phyloP scores from a whole-genome alignment of 345 rosid genomes.

The Psidium guajava region DNA sequence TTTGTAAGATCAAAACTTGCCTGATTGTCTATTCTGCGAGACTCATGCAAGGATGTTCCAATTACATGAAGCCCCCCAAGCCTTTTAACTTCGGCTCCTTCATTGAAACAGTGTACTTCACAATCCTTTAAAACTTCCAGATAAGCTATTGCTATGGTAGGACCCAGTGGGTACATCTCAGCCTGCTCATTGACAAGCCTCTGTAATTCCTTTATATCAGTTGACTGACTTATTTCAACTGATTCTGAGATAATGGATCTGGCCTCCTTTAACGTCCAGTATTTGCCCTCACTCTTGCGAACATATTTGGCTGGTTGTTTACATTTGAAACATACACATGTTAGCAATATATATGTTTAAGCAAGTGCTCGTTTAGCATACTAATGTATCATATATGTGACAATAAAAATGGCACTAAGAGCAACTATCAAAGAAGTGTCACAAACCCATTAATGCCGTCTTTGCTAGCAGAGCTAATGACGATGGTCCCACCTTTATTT shows the following conservation, averaged over 20 bases:
- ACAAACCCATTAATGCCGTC: conserved; percentile 73
- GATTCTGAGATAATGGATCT: conserved; percentile 62
- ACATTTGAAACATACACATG: background rate
- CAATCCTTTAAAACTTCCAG: conserved; percentile 80
- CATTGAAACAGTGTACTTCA: conserved; percentile 69
- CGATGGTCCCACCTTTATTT: conserved; percentile 70
- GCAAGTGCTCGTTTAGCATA: background rate
- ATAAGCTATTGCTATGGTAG: conserved; percentile 76
- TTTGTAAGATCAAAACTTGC: conserved; percentile 16
- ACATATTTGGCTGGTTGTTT: conserved; percentile 67
- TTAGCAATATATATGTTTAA: background rate
- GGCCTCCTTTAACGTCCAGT: conserved; percentile 69
- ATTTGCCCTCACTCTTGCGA: conserved; percentile 80
- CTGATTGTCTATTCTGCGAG: conserved; percentile 97
- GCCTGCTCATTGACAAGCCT: conserved; percentile 67
- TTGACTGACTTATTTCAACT: conserved; percentile 72
- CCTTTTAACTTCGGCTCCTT: conserved; percentile 88
- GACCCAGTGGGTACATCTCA: conserved; percentile 90
- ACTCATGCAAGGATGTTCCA: conserved; percentile 93
- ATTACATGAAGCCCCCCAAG: conserved; percentile 97
- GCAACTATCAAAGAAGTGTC: conserved; percentile 6
- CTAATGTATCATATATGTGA: background rate
- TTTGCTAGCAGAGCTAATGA: conserved; percentile 79
- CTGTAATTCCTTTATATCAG: conserved; percentile 43
- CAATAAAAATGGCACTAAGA: background rate